phyloP scores from a whole-genome alignment of 805 yeast species.

The Candida parachauliodes region DNA sequence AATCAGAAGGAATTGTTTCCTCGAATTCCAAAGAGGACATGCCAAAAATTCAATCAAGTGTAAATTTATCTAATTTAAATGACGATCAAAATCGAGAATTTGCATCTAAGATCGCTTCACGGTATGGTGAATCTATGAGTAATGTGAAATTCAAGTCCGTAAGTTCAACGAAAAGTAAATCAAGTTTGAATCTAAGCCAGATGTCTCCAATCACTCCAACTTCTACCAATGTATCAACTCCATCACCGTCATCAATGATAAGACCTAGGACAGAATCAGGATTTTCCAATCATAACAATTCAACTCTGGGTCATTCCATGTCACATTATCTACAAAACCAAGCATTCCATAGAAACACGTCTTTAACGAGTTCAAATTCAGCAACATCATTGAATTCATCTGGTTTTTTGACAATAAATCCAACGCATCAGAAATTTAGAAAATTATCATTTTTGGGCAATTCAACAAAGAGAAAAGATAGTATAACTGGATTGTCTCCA shows the following conservation, averaged over 20 bases:
- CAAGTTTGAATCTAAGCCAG: not conserved
- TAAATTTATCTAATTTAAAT: not conserved
- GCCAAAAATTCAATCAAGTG: not conserved
- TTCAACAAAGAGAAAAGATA: slow-evolving; percentile 3
- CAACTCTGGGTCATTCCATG: not conserved
- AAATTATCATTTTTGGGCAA: slow-evolving; percentile 8
- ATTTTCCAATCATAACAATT: not conserved
- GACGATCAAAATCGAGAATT: slow-evolving; percentile 1
- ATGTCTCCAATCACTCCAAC: not conserved
- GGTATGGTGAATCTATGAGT: slow-evolving; percentile 6
- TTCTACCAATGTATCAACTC: too few species aligned
- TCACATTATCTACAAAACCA: slow-evolving; percentile 5
- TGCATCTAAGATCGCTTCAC: slow-evolving; percentile 8
- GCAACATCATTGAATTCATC: not conserved
- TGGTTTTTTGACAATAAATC: not conserved
- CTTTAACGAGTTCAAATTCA: slow-evolving; percentile 3
- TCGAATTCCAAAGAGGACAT: not conserved
- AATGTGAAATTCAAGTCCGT: slow-evolving; percentile 1
- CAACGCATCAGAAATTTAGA: slow-evolving; percentile 6
- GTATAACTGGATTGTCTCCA: not conserved
- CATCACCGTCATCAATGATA: not conserved
- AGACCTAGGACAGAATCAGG: slow-evolving; percentile 5
- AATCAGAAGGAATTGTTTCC: not conserved
- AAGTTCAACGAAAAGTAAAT: not conserved
- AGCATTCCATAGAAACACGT: slow-evolving; percentile 6